phyloP scores from a whole-genome alignment of 202 grass and related monocot genomes.

The Brachypodium distachyon region DNA sequence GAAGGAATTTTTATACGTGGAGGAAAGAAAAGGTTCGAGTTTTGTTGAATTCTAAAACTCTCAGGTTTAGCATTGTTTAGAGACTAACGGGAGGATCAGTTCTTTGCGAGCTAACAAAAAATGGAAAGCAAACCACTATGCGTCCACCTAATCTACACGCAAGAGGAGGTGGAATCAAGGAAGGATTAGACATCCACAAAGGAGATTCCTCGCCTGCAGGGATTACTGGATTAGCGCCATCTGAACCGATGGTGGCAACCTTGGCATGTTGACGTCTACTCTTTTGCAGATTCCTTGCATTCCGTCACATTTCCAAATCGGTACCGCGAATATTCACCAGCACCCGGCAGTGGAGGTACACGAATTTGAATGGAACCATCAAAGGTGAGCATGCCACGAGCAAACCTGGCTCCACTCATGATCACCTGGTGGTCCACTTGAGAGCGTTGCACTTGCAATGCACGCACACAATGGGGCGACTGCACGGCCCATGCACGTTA shows the following conservation, averaged over 20 bases:
- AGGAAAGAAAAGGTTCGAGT: too few species aligned
- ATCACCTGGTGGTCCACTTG: background rate
- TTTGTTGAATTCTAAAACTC: too few species aligned
- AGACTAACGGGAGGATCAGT: too few species aligned
- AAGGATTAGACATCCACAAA: background rate
- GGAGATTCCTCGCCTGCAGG: too few species aligned
- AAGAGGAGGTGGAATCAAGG: background rate
- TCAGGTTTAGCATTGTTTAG: too few species aligned
- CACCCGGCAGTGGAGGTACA: background rate
- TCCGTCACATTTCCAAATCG: background rate
- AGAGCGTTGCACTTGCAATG: background rate
- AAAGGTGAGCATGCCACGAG: background rate
- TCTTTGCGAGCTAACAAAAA: background rate
- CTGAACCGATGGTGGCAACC: too few species aligned
- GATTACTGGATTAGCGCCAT: too few species aligned
- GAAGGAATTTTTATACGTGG: too few species aligned
- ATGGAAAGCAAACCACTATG: background rate
- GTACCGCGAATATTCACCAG: background rate
- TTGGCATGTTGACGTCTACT: background rate
- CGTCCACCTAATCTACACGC: background rate
- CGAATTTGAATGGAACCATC: background rate
- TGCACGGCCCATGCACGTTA: background rate
- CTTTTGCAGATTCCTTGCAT: background rate
- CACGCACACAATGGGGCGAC: too few species aligned
- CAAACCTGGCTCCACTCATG: background rate